A percentile compares a stretch with the other conserved stretches of the same genome.
Conservation (phyloP, 2,329 filamentous ascomycete species). For the Hypoxylon sp. region DNA sequence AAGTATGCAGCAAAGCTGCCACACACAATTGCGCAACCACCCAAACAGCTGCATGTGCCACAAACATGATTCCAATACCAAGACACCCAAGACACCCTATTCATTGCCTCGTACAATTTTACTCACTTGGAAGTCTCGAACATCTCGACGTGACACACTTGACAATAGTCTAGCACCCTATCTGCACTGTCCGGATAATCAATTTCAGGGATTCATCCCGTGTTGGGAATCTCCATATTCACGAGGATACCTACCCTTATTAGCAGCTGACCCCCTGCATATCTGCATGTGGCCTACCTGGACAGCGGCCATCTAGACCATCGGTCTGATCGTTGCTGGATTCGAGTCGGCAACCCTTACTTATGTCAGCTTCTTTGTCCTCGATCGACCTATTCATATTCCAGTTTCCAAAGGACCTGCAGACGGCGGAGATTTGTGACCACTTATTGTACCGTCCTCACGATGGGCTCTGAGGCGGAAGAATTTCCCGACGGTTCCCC, state of each 20-base stretch:
- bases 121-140: constrained; percentile 24
- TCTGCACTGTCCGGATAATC: constrained; percentile 11
- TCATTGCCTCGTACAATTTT: constrained; percentile 18
- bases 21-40: constrained; percentile 26
- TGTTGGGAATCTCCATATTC: constrained; percentile 8
- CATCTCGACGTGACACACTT: constrained; percentile 25
- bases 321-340: constrained; percentile 26
- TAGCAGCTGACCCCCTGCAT: constrained; percentile 39
- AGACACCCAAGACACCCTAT: constrained; percentile 20
- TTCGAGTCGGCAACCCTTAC: constrained; percentile 21
- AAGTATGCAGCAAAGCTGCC: constrained; percentile 30
- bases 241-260: constrained; percentile 39
- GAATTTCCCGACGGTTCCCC: constrained; percentile 54
- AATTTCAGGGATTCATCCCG: background rate
- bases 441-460: constrained; percentile 18
- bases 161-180: constrained; percentile 8
- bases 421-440: constrained; percentile 32
- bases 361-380: constrained; percentile 29
- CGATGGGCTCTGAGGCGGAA: constrained; percentile 57
- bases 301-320: constrained; percentile 37
- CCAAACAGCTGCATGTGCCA: constrained; percentile 38
- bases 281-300: constrained; percentile 36
- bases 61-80: constrained; percentile 19
- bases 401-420: constrained; percentile 26
- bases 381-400: constrained; percentile 35